phyloP scores from a whole-genome alignment of 768 basidiomycete genomes.

The Neoboletus magnificus region DNA sequence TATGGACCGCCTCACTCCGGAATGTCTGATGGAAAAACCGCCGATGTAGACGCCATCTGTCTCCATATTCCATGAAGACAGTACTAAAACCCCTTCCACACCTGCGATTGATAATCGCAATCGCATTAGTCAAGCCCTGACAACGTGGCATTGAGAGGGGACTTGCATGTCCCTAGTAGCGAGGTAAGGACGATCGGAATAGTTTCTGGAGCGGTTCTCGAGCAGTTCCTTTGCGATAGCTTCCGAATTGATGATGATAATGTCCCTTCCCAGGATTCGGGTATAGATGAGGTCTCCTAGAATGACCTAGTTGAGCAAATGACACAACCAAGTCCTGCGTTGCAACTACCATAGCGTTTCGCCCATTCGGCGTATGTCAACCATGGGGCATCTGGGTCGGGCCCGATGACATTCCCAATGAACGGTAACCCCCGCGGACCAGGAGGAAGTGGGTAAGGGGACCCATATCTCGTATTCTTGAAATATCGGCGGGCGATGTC shows the following conservation, averaged over 20 bases:
- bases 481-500: constrained; percentile 7
- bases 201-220: constrained; percentile 44
- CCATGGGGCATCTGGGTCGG: constrained; percentile 34
- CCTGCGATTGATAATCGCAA: background rate
- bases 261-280: constrained; percentile 40
- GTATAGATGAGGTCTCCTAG: constrained; percentile 49
- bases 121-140: background rate
- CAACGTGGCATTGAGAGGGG: background rate
- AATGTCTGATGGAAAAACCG: constrained; percentile 29
- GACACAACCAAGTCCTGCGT: background rate
- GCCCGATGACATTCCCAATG: constrained; percentile 36
- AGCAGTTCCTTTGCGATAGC: constrained; percentile 44
- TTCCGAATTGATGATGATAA: constrained; percentile 46
- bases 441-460: constrained; percentile 31
- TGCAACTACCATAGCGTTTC: constrained; percentile 31
- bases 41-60: constrained; percentile 33
- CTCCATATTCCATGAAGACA: constrained; percentile 29
- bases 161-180: constrained; percentile 13
- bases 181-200: constrained; percentile 47
- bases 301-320: background rate
- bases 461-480: background rate
- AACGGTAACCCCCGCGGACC: constrained; percentile 38
- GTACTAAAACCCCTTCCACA: constrained; percentile 23
- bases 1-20: constrained; percentile 18
- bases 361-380: constrained; percentile 38